phyloP scores from a whole-genome alignment of 2,329 filamentous ascomycete genomes.

The Trichoderma guizhouense region DNA sequence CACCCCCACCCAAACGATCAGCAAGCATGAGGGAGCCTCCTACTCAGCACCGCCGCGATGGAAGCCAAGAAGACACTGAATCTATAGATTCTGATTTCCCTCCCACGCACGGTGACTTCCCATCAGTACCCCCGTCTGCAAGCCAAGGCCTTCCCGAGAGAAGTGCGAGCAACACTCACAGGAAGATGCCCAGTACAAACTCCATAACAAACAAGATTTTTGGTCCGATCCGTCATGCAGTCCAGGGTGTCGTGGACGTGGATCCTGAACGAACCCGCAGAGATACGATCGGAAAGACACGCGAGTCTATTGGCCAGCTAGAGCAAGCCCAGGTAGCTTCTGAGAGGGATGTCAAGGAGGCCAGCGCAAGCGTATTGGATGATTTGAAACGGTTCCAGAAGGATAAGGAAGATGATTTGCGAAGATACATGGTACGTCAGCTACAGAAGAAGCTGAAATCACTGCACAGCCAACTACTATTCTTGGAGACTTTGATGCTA shows the following conservation, averaged over 20 bases:
- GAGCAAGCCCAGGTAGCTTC: conserved; percentile 88
- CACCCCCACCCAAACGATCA: conserved; percentile 64
- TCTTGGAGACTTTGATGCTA: background rate
- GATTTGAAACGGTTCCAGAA: conserved; percentile 90
- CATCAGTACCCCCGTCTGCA: conserved; percentile 64
- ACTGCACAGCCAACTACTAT: too few species aligned
- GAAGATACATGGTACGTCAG: conserved; percentile 83
- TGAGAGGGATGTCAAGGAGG: conserved; percentile 89
- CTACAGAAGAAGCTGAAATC: background rate
- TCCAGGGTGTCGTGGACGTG: conserved; percentile 93
- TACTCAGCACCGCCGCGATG: conserved; percentile 51
- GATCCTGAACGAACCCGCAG: conserved; percentile 90
- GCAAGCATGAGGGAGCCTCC: conserved; percentile 52
- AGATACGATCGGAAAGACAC: conserved; percentile 93
- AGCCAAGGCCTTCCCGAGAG: conserved; percentile 66
- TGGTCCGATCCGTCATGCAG: conserved; percentile 88
- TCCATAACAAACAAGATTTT: conserved; percentile 94
- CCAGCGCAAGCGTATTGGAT: conserved; percentile 80
- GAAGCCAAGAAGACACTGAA: conserved; percentile 70
- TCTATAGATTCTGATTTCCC: conserved; percentile 97
- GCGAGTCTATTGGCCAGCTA: conserved; percentile 78
- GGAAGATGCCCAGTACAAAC: conserved; percentile 78
- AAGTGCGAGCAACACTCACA: conserved; percentile 54
- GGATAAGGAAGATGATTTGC: conserved; percentile 93
- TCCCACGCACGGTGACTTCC: conserved; percentile 72